Evolutionary conservation across 2,329 filamentous ascomycete genomes (phyloP), one percentile per base, ranked within the genome.

Genomic region (Ophiostoma tasmaniense): DNA sequence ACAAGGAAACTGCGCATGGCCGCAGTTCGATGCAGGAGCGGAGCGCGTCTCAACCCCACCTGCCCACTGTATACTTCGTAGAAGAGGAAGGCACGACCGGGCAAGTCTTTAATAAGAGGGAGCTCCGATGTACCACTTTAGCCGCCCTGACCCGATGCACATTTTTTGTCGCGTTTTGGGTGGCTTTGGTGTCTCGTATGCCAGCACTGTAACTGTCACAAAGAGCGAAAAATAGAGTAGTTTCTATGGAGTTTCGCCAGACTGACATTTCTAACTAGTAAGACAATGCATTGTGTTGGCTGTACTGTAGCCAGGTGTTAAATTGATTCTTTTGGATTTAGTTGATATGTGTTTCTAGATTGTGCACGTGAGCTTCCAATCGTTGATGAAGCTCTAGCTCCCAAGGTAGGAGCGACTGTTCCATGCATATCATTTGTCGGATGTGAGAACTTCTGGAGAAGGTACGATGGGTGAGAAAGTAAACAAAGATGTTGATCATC

Each of bases 41-140:
- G 67, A 68, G 68, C 71, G 71, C 70, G 71, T 72, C 70, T 64
- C 67, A 66, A 70, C 68, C 52, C 66, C 67, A 67, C 68, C 69
- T 66, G 55, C 67, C 69, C 69, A 35, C 45, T 6, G 35, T 50
- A 68, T 65, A 52, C 66, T n/a, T n/a, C n/a, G 45, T 52, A 4
- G 8, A 39, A 45, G 64, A 45, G 61, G 30, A 64, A 64, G 59
- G 33, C 17, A 52, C 50, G 50, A 52, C 37, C 22, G 10, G 50
- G 33, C 37, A 33, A 13, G 20, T 28, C 59, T 62, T 61, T 42
- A 33, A 61, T 61, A 25, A 33, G 64, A 65, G 66, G 64, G 39
- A 37, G 62, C 45, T 10, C 50, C 22, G 50, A 62, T 42, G 39
- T 28, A 25, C 66, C 37, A 13, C 52, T 68, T 68, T 72, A 72